Percentiles rank a stretch among this genome's conserved stretches.
Conservation (phyloP, 805 yeast species). For the Crinitomyces ghanaensis region DNA sequence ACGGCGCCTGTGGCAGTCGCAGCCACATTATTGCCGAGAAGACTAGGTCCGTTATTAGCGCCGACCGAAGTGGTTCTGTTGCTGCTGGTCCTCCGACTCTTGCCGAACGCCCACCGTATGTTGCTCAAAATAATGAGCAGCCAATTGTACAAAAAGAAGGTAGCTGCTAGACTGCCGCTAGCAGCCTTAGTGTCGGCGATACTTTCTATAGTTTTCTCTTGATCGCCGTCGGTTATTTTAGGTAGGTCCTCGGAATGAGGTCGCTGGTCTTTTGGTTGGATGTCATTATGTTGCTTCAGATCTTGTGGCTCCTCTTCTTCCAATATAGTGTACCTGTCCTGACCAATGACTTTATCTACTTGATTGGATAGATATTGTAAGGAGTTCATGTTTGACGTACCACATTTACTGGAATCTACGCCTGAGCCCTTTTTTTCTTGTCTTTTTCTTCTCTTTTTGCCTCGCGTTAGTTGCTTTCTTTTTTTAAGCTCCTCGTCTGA, state of each 20-base stretch:
- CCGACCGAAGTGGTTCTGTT: no score
- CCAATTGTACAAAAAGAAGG: no score
- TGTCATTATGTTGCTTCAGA: no score
- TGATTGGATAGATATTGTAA: constrained; percentile 19
- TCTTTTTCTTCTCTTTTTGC: neutral
- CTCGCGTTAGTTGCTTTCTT: no score
- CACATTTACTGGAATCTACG: neutral
- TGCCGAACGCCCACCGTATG: no score
- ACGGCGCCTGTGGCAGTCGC: neutral
- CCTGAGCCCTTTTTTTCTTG: neutral
- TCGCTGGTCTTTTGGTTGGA: neutral
- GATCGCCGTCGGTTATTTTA: no score
- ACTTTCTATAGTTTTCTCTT: no score
- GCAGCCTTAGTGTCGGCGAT: no score
- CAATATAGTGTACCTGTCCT: constrained; percentile 3
- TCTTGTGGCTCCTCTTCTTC: constrained; percentile 7
- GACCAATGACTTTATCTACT: constrained; percentile 20
- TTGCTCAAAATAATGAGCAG: no score
- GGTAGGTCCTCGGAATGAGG: neutral
- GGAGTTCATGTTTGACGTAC: constrained; percentile 17
- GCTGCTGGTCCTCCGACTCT: no score
- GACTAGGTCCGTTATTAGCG: neutral
- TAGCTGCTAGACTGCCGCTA: no score
- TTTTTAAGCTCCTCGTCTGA: constrained; percentile 1
- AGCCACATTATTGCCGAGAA: neutral